phyloP scores from a whole-genome alignment of 352 stramenopile genomes.

The Pythium dissimile region DNA sequence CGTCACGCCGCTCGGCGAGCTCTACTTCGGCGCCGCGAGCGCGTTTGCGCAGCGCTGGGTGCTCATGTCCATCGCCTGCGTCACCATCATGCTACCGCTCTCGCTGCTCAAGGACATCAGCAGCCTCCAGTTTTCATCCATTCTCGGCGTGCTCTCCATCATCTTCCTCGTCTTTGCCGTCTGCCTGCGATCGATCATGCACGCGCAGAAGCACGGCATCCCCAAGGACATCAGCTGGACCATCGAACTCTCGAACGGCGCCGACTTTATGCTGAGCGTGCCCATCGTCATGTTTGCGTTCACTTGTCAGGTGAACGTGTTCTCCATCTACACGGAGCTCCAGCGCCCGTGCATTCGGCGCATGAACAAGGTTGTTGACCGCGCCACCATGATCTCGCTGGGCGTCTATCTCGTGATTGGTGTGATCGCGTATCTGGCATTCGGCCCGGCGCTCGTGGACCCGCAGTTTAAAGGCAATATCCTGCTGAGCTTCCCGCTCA shows the following conservation, averaged over 20 bases:
- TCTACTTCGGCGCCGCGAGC: constrained; percentile 62
- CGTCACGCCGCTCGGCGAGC: constrained; percentile 65
- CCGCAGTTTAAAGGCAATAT: constrained; percentile 83
- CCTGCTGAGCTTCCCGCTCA: constrained; percentile 70
- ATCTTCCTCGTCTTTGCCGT: constrained; percentile 83
- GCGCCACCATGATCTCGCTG: constrained; percentile 70
- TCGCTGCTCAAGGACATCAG: constrained; percentile 84
- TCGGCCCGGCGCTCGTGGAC: constrained; percentile 56
- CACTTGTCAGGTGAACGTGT: constrained; percentile 87
- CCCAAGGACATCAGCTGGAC: constrained; percentile 67
- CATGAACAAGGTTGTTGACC: constrained; percentile 88
- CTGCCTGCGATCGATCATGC: constrained; percentile 75
- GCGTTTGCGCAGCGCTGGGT: constrained; percentile 68
- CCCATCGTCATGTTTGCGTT: constrained; percentile 89
- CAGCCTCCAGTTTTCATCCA: constrained; percentile 83
- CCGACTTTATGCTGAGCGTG: constrained; percentile 84
- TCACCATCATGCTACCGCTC: constrained; percentile 76
- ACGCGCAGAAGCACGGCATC: constrained; percentile 47
- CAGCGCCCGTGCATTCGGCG: constrained; percentile 81
- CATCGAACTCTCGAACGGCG: constrained; percentile 61
- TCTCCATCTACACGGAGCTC: constrained; percentile 88
- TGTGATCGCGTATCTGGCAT: constrained; percentile 76
- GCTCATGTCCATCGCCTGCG: constrained; percentile 77
- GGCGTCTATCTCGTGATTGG: constrained; percentile 76
- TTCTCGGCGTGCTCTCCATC: constrained; percentile 79